phyloP scores from a whole-genome alignment of 176 grass and related monocot genomes.

The Pharus latifolius region DNA sequence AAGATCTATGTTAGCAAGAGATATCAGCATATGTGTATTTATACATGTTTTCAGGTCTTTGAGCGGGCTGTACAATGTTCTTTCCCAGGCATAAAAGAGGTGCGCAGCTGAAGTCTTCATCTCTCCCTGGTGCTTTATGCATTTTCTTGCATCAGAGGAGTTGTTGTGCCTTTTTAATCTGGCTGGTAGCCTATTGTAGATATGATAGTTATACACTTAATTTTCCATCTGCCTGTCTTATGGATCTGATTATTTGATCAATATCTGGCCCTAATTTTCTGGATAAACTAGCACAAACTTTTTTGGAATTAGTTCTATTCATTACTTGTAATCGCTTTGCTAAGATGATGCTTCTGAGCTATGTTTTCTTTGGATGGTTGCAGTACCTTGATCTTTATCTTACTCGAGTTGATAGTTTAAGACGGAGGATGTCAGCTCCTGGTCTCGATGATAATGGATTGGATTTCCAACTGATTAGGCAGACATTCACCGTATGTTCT shows the following conservation, averaged over 20 bases:
- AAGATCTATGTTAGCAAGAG: conserved; percentile 5
- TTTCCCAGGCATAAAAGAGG: conserved; percentile 76
- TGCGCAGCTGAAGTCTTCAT: conserved; percentile 13
- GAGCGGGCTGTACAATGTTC: conserved; percentile 58
- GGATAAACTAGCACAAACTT: background rate
- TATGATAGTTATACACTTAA: background rate
- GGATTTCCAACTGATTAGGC: conserved; percentile 75
- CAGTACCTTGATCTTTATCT: conserved; percentile 93
- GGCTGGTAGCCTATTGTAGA: background rate
- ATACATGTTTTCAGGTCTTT: conserved; percentile 69
- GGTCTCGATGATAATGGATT: conserved; percentile 28
- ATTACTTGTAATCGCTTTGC: conserved; percentile 3
- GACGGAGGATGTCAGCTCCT: conserved; percentile 46
- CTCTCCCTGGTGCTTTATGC: background rate
- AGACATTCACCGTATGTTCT: conserved; percentile 59
- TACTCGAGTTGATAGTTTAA: conserved; percentile 82
- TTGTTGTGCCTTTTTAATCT: background rate
- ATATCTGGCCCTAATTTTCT: background rate
- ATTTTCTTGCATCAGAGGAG: background rate
- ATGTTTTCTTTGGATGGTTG: conserved; percentile 21
- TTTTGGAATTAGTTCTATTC: background rate
- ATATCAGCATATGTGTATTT: background rate
- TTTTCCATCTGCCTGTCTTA: background rate
- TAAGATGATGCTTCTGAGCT: conserved; percentile 11
- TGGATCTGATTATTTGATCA: background rate